Conservation (phyloP, 1,139 yeast genomes). For the Protomyces lactucae-debilis region DNA sequence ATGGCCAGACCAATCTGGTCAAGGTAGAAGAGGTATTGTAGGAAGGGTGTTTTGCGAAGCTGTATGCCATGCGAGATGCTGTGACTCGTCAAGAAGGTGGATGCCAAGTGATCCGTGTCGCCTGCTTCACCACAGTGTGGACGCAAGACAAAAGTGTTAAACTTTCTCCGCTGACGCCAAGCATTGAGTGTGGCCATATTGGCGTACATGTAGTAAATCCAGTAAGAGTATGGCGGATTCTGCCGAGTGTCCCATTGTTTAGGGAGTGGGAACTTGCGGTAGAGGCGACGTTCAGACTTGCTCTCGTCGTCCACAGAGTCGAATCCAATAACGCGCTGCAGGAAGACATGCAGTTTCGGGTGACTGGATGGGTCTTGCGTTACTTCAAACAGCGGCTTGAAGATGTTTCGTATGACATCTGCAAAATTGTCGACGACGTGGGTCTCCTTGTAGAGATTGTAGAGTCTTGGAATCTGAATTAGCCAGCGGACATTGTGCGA, state of each 20-base stretch:
- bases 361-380: slow-evolving; percentile 75
- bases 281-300: slow-evolving; percentile 75
- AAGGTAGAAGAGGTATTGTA: slow-evolving; percentile 85
- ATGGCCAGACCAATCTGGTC: slow-evolving; percentile 98
- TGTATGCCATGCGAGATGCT: slow-evolving; percentile 94
- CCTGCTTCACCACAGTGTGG: slow-evolving; percentile 99
- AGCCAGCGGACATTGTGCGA: slow-evolving; percentile 97
- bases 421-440: slow-evolving; percentile 67
- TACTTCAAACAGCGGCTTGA: slow-evolving; percentile 89
- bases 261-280: slow-evolving; percentile 77
- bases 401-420: slow-evolving; percentile 70
- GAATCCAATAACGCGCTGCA: slow-evolving; percentile 93
- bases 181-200: slow-evolving; percentile 80
- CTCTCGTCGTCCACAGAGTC: slow-evolving; percentile 99
- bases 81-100: slow-evolving; percentile 84
- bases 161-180: slow-evolving; percentile 67
- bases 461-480: slow-evolving; percentile 88
- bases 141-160: slow-evolving; percentile 82
- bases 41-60: slow-evolving; percentile 85
- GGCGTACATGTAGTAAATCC: slow-evolving; percentile 80
- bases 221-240: slow-evolving; percentile 98
- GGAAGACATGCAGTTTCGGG: slow-evolving; percentile 80
- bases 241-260: slow-evolving; percentile 66
- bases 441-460: slow-evolving; percentile 77
- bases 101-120: slow-evolving; percentile 91